Evolutionary conservation across 352 stramenopile species (phyloP), one percentile per base, ranked within the genome.

Genomic region (Albugo laibachii): DNA sequence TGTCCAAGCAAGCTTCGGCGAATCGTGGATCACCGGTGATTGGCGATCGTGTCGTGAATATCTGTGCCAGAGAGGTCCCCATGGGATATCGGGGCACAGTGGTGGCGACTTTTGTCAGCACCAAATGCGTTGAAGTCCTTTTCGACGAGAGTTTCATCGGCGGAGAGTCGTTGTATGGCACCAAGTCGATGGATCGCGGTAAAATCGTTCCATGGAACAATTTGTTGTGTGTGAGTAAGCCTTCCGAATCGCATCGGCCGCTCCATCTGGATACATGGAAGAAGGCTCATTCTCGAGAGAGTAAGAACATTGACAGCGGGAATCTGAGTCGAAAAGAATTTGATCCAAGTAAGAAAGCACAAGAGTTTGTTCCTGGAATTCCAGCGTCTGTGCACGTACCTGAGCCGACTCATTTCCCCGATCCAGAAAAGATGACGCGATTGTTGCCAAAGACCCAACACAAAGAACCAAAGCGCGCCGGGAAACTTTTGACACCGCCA

Each of bases 21-120:
- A 83, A 84, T 41, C 57, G 48, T 21, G 72, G 70, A n/a, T 60
- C 88, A 19, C 93, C 92, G 20, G 67, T 80, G 34, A 65, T 99
- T 10, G 95, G 95, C 36, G 92, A 98, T 56, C 83, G 96, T n/a
- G 79, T 99, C 47, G 94, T 97, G 34, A 99, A 99, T 62, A 80
- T 99, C 20, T 93, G 72, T 41, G 88, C 82, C 2, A 83, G 78
- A 48, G 91, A 85, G 37, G 89, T 98, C 19, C 95, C 96, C 5
- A 97, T 99, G 59, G 95, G 95, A 15, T 75, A 94, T 18, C 79
- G 91, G 51, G 96, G 95, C n/a, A 98, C 93, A 15, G 92, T 99
- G 44, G 86, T 99, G 49, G 89, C 86, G 5, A 96, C 95, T 13
- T 95, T 99, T 60, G 75, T 96, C 52, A 84, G 78, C 48, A 97